Evolutionary conservation across 306 rosid species (phyloP).

Genomic region (Albizia julibrissin): DNA sequence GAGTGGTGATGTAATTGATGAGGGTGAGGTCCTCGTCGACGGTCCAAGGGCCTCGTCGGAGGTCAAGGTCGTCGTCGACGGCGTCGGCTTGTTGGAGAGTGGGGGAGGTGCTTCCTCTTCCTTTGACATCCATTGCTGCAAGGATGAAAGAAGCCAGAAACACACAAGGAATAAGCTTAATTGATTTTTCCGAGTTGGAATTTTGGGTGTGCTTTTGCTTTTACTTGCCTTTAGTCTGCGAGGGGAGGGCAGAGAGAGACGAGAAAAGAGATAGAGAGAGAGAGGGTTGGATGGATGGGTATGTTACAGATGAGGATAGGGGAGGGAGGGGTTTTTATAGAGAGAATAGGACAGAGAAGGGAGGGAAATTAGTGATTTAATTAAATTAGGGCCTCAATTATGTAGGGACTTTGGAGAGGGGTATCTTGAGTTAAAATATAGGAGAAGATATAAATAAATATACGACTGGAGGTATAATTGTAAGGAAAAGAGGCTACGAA

Average conservation of each 20-base stretch:
- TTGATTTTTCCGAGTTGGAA: background rate
- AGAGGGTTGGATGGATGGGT: slow-evolving; percentile 31
- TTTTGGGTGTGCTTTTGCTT: background rate
- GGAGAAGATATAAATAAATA: background rate
- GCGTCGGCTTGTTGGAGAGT: slow-evolving; percentile 25
- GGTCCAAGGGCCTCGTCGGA: slow-evolving; percentile 96
- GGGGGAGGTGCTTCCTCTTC: slow-evolving; percentile 13
- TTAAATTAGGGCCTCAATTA: slow-evolving; percentile 1
- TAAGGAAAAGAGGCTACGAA: slow-evolving; percentile 38
- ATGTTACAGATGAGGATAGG: slow-evolving; percentile 41
- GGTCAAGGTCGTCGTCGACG: slow-evolving; percentile 54
- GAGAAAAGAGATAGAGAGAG: background rate
- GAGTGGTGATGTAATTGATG: slow-evolving; percentile 82
- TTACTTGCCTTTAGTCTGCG: background rate
- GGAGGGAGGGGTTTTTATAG: slow-evolving; percentile 64
- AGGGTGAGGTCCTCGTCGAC: slow-evolving; percentile 86
- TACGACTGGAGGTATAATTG: background rate
- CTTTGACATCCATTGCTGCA: slow-evolving; percentile 48
- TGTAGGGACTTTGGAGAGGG: no score
- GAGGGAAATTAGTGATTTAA: slow-evolving; percentile 35
- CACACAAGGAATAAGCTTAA: background rate
- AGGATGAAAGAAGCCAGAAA: background rate
- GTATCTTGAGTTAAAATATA: no score
- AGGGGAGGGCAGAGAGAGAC: slow-evolving; percentile 6
- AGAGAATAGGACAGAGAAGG: slow-evolving; percentile 16